These are phyloP conservation scores for Saccharomyces jurei DNA, from an alignment of 805 yeast genomes.

Conservation along the genomic window DNA sequence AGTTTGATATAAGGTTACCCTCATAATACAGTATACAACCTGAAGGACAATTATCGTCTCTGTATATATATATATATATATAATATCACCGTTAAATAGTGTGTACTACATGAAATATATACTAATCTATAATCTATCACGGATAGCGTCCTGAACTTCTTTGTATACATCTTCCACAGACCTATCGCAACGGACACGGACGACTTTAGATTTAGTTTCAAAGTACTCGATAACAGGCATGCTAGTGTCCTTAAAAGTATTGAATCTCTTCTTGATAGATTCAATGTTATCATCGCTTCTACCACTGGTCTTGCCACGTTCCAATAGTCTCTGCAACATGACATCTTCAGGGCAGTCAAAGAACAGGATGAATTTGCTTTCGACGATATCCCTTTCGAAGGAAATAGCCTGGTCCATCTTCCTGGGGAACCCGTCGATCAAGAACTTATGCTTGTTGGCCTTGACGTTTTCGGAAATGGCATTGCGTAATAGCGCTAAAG, in stretches of 20 bases:
- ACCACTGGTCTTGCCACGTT: constrained; percentile 92
- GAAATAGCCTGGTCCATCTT: constrained; percentile 96
- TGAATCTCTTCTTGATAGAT: constrained; percentile 82
- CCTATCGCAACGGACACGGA: constrained; percentile 69
- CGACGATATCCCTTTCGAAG: constrained; percentile 75
- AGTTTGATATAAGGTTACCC: neutral
- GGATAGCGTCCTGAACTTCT: constrained; percentile 60
- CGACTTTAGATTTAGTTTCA: constrained; percentile 64
- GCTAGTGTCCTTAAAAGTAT: constrained; percentile 75
- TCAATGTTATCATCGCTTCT: constrained; percentile 90
- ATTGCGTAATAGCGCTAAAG: constrained; percentile 71
- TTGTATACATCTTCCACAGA: constrained; percentile 71
- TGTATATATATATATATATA: neutral
- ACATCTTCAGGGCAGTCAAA: constrained; percentile 77
- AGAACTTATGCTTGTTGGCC: constrained; percentile 51
- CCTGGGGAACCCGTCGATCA: constrained; percentile 95
- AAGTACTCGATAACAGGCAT: constrained; percentile 90
- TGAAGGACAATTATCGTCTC: neutral
- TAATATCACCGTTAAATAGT: neutral
- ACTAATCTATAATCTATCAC: constrained; percentile 27
- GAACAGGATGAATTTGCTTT: constrained; percentile 61
- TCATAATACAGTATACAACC: neutral
- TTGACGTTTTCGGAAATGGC: constrained; percentile 55
- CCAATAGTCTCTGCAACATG: constrained; percentile 76
- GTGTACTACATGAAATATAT: neutral